A percentile compares a stretch with the other conserved stretches of the same genome.
These are phyloP conservation scores for Blastocystis sp. DNA, from an alignment of 352 stramenopile species.

Conservation along the genomic window DNA sequence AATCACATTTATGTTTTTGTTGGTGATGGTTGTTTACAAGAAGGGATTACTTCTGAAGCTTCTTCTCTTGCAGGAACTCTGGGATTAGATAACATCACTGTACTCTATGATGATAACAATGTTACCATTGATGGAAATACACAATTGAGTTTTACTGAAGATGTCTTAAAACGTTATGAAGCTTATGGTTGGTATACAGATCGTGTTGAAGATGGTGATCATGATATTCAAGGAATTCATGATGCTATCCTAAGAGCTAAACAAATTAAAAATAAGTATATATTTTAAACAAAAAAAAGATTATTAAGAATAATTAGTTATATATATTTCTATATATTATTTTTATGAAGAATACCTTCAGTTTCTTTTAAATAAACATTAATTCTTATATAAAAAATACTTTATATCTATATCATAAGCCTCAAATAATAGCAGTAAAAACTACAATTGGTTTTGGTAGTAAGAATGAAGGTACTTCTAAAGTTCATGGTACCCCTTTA, in stretches of 20 bases:
- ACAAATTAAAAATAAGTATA: constrained; percentile 66
- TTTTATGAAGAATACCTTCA: no score
- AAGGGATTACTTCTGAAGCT: constrained; percentile 81
- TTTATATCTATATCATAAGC: no score
- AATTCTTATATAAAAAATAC: no score
- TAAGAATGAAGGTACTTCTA: constrained; percentile 65
- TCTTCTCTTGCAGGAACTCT: constrained; percentile 84
- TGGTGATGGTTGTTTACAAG: constrained; percentile 90
- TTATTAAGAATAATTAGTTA: no score
- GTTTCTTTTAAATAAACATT: no score
- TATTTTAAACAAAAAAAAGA: no score
- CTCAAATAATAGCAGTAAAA: constrained; percentile 91
- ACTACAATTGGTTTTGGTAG: constrained; percentile 84
- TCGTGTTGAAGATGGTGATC: constrained; percentile 73
- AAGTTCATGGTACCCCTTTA: constrained; percentile 85
- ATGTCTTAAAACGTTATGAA: constrained; percentile 87
- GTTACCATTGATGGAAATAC: constrained; percentile 96
- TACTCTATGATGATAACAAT: constrained; percentile 97
- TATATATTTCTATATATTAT: no score
- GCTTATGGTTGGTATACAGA: constrained; percentile 91
- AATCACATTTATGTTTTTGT: constrained; percentile 97
- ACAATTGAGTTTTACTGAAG: constrained; percentile 82
- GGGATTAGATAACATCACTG: constrained; percentile 88
- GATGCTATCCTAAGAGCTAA: constrained; percentile 75
- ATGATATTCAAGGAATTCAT: constrained; percentile 68